Base-by-base conservation (phyloP, 306 rosid species). In the Medicago arabica region DNA sequence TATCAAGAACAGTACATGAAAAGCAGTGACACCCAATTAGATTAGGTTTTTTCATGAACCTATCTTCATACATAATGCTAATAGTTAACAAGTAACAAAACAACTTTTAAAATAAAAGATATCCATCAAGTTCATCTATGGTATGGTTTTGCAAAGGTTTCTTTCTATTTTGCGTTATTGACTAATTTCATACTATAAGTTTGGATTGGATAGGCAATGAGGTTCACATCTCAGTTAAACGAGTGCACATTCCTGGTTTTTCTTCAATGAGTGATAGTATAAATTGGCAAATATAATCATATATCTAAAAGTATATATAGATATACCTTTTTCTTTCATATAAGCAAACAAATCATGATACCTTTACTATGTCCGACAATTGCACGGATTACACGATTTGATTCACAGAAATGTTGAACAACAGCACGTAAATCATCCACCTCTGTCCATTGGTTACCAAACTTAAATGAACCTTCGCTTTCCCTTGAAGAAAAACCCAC, bases 331-430 rank as follows among this genome's bases (percentile, higher is more conserved):
- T 40, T 54, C 31, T 67, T 21, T 25, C 40, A 25, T 31, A 74
- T 71, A 65, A 41, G 50, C 44, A 15, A 77, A 80, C 49, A 64
- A 65, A 53, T 74, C 75, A 72, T 15, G 67, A 31, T 63, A 88
- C 98, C 97, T 89, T 89, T 88, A 77, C 97, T 91, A 40, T 91
- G 97, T 72, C 98, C 98, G 73, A 91, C 76, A 80, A 88, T 83
- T 71, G 82, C 88, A 58, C 84, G 82, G 25, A 90, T 60, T 31
- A 17, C 69, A 46, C 85, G 89, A 46, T 84, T 86, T 73, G 84
- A 81, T 46, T 74, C 80, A 40, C 44, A 47, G 82, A 88, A 87
- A 81, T 93, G 81, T 75, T 87, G 86, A 69, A 72, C 78, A 41
- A 91, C 88, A 51, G 87, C 51, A 51, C 46, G 88, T 62, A 89